phyloP scores from a whole-genome alignment of 2,329 filamentous ascomycete genomes.

The Arthrobotrys sinensis region DNA sequence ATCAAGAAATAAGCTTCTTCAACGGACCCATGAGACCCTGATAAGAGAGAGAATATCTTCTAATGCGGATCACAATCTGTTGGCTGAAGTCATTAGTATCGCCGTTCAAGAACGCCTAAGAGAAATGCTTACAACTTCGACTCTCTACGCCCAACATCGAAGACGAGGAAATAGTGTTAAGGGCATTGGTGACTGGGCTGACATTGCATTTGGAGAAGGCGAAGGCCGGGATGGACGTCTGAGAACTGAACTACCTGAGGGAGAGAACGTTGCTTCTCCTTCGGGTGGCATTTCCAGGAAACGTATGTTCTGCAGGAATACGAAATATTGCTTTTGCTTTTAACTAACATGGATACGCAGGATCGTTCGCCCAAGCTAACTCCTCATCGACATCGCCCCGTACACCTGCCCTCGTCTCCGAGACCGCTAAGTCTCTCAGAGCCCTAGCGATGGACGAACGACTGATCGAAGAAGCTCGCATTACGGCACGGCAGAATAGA shows the following conservation, averaged over 20 bases:
- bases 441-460: constrained; percentile 47
- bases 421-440: constrained; percentile 47
- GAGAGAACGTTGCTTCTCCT: constrained; percentile 37
- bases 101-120: constrained; percentile 50
- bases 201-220: constrained; percentile 48
- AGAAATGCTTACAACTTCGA: constrained; percentile 43
- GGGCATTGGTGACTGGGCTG: constrained; percentile 50
- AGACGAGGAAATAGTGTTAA: constrained; percentile 47
- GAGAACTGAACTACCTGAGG: constrained; percentile 28
- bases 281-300: constrained; percentile 37
- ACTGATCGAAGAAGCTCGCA: constrained; percentile 55
- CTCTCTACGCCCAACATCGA: constrained; percentile 38
- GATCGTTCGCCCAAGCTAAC: constrained; percentile 52
- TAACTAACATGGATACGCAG: constrained; percentile 22
- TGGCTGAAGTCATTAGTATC: constrained; percentile 47
- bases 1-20: constrained; percentile 1
- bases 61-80: constrained; percentile 23
- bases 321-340: neutral
- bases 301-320: constrained; percentile 24
- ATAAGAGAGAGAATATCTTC: constrained; percentile 34
- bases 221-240: constrained; percentile 45
- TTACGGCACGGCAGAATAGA: constrained; percentile 35
- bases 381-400: constrained; percentile 35
- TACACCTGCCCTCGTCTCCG: constrained; percentile 34
- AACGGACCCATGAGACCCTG: constrained; percentile 30